A percentile compares a stretch with the other conserved stretches of the same genome.
Conservation (phyloP, 2,329 filamentous ascomycete species). For the Sclerotinia glacialis region DNA sequence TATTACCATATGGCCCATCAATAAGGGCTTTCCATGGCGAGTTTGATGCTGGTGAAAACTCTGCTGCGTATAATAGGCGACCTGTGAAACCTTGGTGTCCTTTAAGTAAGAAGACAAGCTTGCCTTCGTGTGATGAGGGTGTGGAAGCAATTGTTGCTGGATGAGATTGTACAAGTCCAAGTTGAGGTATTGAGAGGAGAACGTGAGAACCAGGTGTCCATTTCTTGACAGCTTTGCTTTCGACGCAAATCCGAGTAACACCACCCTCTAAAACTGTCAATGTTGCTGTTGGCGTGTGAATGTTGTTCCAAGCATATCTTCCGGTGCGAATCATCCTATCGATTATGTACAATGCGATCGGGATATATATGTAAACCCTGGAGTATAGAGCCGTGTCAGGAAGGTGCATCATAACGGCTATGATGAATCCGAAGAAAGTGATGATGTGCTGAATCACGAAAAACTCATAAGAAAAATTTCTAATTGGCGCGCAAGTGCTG, state of each 20-base stretch:
- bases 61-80: slow-evolving; percentile 49
- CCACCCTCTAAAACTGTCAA: slow-evolving; percentile 39
- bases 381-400: slow-evolving; percentile 39
- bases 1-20: slow-evolving; percentile 55
- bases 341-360: slow-evolving; percentile 31
- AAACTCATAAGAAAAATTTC: slow-evolving; percentile 64
- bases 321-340: slow-evolving; percentile 34
- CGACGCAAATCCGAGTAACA: slow-evolving; percentile 41
- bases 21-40: slow-evolving; percentile 45
- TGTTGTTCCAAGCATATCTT: slow-evolving; percentile 40
- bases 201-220: slow-evolving; percentile 54
- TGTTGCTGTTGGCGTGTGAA: slow-evolving; percentile 31
- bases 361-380: slow-evolving; percentile 35
- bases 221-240: slow-evolving; percentile 39
- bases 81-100: slow-evolving; percentile 57
- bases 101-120: slow-evolving; percentile 59
- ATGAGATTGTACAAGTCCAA: slow-evolving; percentile 56
- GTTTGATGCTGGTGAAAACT: slow-evolving; percentile 24
- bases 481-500: slow-evolving; percentile 60
- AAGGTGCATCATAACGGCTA: slow-evolving; percentile 40
- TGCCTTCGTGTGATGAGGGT: slow-evolving; percentile 52
- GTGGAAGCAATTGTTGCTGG: slow-evolving; percentile 59
- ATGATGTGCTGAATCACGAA: slow-evolving; percentile 67
- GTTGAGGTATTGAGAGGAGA: slow-evolving; percentile 56
- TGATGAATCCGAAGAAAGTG: slow-evolving; percentile 45